Percentiles rank a stretch among this genome's conserved stretches.
Evolutionary conservation across 106 monocot species (phyloP).

Genomic region (Apostasia ramifera): DNA sequence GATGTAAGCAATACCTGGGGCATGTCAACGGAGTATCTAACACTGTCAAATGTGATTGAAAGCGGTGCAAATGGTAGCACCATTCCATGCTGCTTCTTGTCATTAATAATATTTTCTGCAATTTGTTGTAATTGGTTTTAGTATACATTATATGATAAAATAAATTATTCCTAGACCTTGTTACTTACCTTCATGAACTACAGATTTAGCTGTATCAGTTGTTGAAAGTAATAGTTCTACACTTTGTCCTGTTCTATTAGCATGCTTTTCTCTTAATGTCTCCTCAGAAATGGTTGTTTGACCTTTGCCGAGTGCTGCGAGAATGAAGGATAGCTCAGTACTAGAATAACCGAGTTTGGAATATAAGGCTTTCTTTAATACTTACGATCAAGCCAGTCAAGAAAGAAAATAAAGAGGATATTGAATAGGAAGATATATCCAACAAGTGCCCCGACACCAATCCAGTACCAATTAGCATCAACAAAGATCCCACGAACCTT

Average conservation of each 20-base stretch:
- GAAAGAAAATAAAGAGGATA: slow-evolving; percentile 15
- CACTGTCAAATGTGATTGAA: slow-evolving; percentile 21
- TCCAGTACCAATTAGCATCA: slow-evolving; percentile 34
- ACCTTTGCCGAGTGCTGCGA: slow-evolving; percentile 21
- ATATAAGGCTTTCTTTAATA: background rate
- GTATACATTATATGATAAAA: background rate
- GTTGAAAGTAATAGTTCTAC: slow-evolving; percentile 12
- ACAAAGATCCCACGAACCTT: slow-evolving; percentile 23
- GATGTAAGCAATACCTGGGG: slow-evolving; percentile 6
- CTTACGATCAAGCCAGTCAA: slow-evolving; percentile 26
- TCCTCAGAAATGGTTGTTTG: slow-evolving; percentile 19
- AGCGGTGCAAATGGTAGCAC: slow-evolving; percentile 26
- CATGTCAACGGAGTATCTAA: slow-evolving; percentile 30
- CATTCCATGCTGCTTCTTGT: slow-evolving; percentile 15
- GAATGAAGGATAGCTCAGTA: slow-evolving; percentile 1
- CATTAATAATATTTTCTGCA: background rate
- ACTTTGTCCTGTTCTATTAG: slow-evolving; percentile 19
- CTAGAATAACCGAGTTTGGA: slow-evolving; percentile 3
- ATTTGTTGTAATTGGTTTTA: background rate
- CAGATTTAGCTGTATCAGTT: slow-evolving; percentile 5
- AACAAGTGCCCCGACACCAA: slow-evolving; percentile 21
- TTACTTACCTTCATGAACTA: background rate
- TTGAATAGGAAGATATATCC: slow-evolving; percentile 31
- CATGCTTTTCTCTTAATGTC: slow-evolving; percentile 20
- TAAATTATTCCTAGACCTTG: background rate